Conservation (phyloP, 805 yeast species). For the Blastobotrys parvus region DNA sequence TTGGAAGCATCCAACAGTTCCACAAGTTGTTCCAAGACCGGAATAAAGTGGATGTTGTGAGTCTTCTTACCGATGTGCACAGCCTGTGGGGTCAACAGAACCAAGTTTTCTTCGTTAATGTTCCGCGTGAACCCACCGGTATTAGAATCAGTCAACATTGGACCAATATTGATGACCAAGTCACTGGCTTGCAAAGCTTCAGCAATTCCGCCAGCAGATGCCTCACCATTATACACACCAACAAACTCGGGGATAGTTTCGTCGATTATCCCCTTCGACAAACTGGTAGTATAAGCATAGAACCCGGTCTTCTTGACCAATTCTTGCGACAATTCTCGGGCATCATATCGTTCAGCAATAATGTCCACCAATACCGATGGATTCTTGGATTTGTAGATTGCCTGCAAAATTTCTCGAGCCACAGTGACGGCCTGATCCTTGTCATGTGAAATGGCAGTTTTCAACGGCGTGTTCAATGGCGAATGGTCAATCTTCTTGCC, state of each 20-base stretch:
- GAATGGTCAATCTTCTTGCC: constrained; percentile 28
- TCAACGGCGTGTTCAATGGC: constrained; percentile 30
- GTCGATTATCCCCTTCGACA: constrained; percentile 67
- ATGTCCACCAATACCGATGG: constrained; percentile 71
- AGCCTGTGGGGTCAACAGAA: constrained; percentile 47
- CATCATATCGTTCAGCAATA: constrained; percentile 53
- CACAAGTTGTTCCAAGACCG: constrained; percentile 41
- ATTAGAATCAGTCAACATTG: constrained; percentile 57
- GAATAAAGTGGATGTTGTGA: constrained; percentile 40
- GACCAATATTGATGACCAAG: constrained; percentile 62
- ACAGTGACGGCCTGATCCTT: constrained; percentile 26
- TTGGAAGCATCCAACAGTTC: constrained; percentile 28
- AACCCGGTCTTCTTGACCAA: constrained; percentile 43
- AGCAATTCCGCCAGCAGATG: constrained; percentile 41
- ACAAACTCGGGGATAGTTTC: constrained; percentile 57
- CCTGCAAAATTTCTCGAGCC: constrained; percentile 38
- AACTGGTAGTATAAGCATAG: constrained; percentile 51
- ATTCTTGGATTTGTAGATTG: constrained; percentile 41
- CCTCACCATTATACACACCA: constrained; percentile 66
- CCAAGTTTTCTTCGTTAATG: constrained; percentile 34
- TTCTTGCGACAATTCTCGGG: constrained; percentile 37
- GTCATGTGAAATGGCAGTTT: constrained; percentile 24
- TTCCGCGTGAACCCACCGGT: constrained; percentile 54
- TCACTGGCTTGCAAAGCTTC: constrained; percentile 53
- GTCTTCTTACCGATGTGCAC: constrained; percentile 37